A percentile compares a stretch with the other conserved stretches of the same genome.
Conservation (phyloP, 371 early-diverging fungal species). For the Catenaria anguillulae region DNA sequence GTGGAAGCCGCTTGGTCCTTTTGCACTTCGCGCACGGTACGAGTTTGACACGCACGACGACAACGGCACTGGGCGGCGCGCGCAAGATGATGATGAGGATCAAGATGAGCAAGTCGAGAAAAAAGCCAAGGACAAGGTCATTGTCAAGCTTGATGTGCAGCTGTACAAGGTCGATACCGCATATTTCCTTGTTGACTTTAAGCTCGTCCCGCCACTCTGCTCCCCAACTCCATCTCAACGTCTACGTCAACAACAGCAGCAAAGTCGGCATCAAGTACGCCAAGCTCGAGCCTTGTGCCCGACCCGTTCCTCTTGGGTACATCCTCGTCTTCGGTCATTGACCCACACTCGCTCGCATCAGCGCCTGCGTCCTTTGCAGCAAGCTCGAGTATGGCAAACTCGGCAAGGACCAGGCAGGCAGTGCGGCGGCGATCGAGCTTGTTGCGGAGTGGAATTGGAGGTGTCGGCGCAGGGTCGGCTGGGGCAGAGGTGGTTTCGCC, state of each 20-base stretch:
- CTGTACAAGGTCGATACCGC: constrained; percentile 74
- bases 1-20: constrained; percentile 7
- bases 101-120: too few species aligned
- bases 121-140: too few species aligned
- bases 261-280: too few species aligned
- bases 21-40: neutral
- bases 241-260: neutral
- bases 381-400: too few species aligned
- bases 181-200: constrained; percentile 89
- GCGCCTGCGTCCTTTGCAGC: neutral
- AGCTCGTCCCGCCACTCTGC: constrained; percentile 28
- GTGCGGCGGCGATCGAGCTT: neutral
- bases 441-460: neutral
- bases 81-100: too few species aligned
- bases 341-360: neutral
- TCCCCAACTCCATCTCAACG: neutral
- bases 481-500: neutral
- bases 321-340: neutral
- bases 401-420: too few species aligned
- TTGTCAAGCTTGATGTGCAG: constrained; percentile 83
- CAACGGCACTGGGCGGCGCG: neutral
- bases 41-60: neutral
- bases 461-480: neutral
- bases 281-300: too few species aligned
- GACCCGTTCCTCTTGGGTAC: too few species aligned